These are phyloP conservation scores for Xylariaceae sp. DNA, from an alignment of 2,329 filamentous ascomycete genomes.

Conservation along the genomic window DNA sequence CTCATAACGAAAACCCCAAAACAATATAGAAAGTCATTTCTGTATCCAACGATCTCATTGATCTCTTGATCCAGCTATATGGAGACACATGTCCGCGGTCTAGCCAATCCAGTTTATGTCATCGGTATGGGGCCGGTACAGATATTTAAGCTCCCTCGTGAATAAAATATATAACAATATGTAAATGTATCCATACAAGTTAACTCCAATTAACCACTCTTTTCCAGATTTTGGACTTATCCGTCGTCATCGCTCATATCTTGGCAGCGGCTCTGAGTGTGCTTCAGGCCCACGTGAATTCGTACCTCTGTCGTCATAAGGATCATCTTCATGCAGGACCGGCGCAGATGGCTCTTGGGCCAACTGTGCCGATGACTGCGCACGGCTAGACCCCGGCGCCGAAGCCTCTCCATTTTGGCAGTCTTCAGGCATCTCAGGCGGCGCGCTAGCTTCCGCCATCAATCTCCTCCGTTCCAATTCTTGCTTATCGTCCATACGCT, in stretches of 20 bases:
- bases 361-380: slow-evolving; percentile 23
- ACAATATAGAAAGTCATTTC: too few species aligned
- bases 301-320: slow-evolving; percentile 21
- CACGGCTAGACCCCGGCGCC: slow-evolving; percentile 10
- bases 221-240: not conserved
- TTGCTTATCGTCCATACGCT: slow-evolving; percentile 62
- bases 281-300: not conserved
- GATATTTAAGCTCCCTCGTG: too few species aligned
- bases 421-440: slow-evolving; percentile 33
- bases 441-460: slow-evolving; percentile 49
- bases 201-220: too few species aligned
- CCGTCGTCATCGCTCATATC: slow-evolving; percentile 31
- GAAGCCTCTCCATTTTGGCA: slow-evolving; percentile 19
- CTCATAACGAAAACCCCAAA: too few species aligned
- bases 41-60: too few species aligned
- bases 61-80: too few species aligned
- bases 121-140: too few species aligned
- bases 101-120: too few species aligned
- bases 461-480: slow-evolving; percentile 59
- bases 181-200: not conserved
- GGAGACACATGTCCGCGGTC: too few species aligned
- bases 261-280: slow-evolving; percentile 30
- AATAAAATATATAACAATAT: not conserved
- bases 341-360: slow-evolving; percentile 30
- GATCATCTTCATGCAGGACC: slow-evolving; percentile 22